Evolutionary conservation across 805 yeast genomes (phyloP).

Genomic region (Metschnikowia anglica): DNA sequence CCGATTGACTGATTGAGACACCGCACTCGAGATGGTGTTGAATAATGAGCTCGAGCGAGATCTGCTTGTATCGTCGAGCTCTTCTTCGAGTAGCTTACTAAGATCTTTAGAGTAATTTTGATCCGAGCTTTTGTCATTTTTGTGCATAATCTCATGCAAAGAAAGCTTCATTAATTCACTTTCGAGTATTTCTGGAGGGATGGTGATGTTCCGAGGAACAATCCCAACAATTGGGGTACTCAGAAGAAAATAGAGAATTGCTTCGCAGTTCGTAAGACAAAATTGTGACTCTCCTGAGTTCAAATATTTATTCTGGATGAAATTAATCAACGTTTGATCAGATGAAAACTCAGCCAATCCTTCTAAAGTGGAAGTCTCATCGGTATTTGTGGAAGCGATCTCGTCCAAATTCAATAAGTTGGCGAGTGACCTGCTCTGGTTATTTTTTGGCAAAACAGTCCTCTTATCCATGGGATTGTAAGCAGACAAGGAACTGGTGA

Average conservation of each 20-base stretch:
- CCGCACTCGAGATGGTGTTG: constrained; percentile 38
- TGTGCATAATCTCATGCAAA: constrained; percentile 27
- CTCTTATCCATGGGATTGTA: constrained; percentile 19
- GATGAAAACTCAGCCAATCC: constrained; percentile 23
- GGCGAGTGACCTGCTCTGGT: constrained; percentile 24
- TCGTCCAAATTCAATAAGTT: constrained; percentile 33
- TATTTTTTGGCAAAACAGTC: constrained; percentile 12
- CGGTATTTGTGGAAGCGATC: constrained; percentile 1
- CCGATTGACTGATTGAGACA: constrained; percentile 23
- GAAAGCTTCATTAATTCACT: constrained; percentile 24
- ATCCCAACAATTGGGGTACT: constrained; percentile 37
- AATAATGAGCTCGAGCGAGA: constrained; percentile 42
- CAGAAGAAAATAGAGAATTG: constrained; percentile 37
- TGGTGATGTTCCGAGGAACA: constrained; percentile 10
- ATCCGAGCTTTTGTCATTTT: constrained; percentile 5
- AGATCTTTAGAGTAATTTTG: constrained; percentile 2
- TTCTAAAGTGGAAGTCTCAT: neutral
- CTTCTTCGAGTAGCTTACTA: constrained; percentile 13
- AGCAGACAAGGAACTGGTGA: constrained; percentile 12
- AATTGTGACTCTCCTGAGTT: constrained; percentile 41
- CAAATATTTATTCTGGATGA: constrained; percentile 28
- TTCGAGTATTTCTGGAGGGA: constrained; percentile 12
- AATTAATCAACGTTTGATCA: constrained; percentile 33
- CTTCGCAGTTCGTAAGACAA: constrained; percentile 44
- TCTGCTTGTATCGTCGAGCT: constrained; percentile 20